Evolutionary conservation across 805 yeast genomes (phyloP).

Genomic region (Starmera amethionina): DNA sequence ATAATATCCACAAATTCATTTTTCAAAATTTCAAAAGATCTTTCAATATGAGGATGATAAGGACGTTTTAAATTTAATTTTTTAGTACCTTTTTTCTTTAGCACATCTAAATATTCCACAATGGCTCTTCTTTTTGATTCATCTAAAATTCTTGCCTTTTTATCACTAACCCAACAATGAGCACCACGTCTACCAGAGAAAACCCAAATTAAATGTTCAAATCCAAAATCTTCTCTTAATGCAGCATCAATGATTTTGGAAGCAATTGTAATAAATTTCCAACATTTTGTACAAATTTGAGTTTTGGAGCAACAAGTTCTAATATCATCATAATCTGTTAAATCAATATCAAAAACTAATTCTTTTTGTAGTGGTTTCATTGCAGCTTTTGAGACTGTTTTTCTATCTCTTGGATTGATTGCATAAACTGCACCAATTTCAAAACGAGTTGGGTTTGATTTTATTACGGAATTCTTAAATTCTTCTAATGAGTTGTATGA

Average conservation of each 20-base stretch:
- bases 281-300: slow-evolving; percentile 77
- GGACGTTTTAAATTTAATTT: slow-evolving; percentile 60
- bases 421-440: slow-evolving; percentile 92
- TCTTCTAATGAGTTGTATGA: slow-evolving; percentile 60
- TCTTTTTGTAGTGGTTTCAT: slow-evolving; percentile 81
- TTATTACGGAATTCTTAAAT: slow-evolving; percentile 67
- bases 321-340: slow-evolving; percentile 90
- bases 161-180: slow-evolving; percentile 95
- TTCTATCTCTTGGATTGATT: slow-evolving; percentile 80
- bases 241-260: slow-evolving; percentile 64
- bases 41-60: slow-evolving; percentile 76
- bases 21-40: slow-evolving; percentile 63
- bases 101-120: slow-evolving; percentile 74
- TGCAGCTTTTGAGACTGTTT: slow-evolving; percentile 61
- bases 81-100: slow-evolving; percentile 42
- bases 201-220: slow-evolving; percentile 81
- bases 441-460: slow-evolving; percentile 77
- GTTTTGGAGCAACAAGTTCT: slow-evolving; percentile 92
- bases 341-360: slow-evolving; percentile 91
- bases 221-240: slow-evolving; percentile 82
- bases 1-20: slow-evolving; percentile 55
- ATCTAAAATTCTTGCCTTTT: slow-evolving; percentile 62
- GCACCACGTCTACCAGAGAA: slow-evolving; percentile 98
- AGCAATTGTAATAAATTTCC: slow-evolving; percentile 87
- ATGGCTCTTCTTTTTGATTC: slow-evolving; percentile 71